Conservation (phyloP, 352 stramenopile species). For the Pseudoperonospora humuli region DNA sequence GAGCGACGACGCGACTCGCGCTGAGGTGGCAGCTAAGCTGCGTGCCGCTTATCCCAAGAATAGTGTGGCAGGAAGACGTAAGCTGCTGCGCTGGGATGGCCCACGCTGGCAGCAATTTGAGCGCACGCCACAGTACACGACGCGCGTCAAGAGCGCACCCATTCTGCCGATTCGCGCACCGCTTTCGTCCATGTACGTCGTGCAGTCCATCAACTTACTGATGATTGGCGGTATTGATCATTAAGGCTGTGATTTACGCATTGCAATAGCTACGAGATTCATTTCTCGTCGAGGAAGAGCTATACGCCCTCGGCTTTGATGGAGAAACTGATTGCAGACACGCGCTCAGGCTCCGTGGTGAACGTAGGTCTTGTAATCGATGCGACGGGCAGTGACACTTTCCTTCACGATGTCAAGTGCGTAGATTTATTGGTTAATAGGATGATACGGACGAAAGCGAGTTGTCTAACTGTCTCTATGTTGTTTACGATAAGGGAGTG, state of each 20-base stretch:
- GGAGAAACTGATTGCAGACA: slow-evolving; percentile 70
- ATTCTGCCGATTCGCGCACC: slow-evolving; percentile 75
- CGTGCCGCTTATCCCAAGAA: slow-evolving; percentile 18
- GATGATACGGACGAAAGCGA: not conserved
- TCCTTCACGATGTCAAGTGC: slow-evolving; percentile 72
- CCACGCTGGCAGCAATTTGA: slow-evolving; percentile 63
- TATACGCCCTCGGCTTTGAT: slow-evolving; percentile 67
- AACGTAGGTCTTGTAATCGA: slow-evolving; percentile 78
- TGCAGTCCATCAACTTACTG: no score
- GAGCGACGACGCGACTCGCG: slow-evolving; percentile 25
- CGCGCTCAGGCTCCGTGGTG: slow-evolving; percentile 46
- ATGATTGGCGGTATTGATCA: no score
- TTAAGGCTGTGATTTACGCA: not conserved
- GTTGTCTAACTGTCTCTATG: not conserved
- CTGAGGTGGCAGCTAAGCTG: slow-evolving; percentile 37
- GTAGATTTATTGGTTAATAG: slow-evolving; percentile 7
- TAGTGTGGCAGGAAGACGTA: slow-evolving; percentile 25
- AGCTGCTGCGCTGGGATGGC: slow-evolving; percentile 59
- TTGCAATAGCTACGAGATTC: slow-evolving; percentile 67
- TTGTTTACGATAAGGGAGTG: slow-evolving; percentile 50
- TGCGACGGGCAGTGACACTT: slow-evolving; percentile 55
- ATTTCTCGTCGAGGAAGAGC: slow-evolving; percentile 51
- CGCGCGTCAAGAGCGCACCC: slow-evolving; percentile 38
- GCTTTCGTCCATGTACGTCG: slow-evolving; percentile 64
- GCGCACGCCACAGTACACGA: slow-evolving; percentile 42